Base-by-base conservation (phyloP, 495 filamentous ascomycete genomes). In the Hypoxylon subgilvum region DNA sequence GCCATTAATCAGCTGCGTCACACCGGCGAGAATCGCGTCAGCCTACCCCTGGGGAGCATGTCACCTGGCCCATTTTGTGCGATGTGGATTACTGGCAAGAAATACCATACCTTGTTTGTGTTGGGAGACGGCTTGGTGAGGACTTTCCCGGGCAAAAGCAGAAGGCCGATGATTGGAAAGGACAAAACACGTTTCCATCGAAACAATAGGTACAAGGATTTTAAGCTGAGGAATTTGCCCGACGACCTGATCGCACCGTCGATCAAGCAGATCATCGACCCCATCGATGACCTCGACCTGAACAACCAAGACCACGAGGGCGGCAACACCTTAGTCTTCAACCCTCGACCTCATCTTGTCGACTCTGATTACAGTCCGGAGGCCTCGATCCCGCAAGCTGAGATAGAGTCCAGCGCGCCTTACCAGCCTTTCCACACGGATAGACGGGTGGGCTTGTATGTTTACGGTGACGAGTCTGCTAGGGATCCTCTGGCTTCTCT, bases 361-460 rank as follows among this genome's bases (percentile, higher is more conserved):
- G 41, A 63, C 27, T 50, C 69, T 27, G 63, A 75, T 54, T 63
- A 71, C 28, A 63, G 70, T 40, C 70, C 74, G 6, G 78, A 80
- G 41, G 76, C 77, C 2, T 78, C 79, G n/a, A 84, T 96, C 43
- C 90, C 90, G 3, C 87, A 91, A 60, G 89, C 91, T 2, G 92
- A 97, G 74, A 93, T 96, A 56, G 92, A 97, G 69, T 94, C 92
- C 1, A 94, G 91, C 57, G 87, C 90, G 6, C 87, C 91, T 1
- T 96, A 92, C 52, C 89, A 92, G 56, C 91, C 92, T 0, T 96
- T 96, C 74, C 91, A 96, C 67, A 92, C 90, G 0, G 91, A 96
- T 59, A 83, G 84, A 14, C 82, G 92, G 7, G 88, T 96, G 27
- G 82, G 78, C 22, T 71, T 96, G 10, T 86, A 84, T 61, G 77